Base-by-base conservation (phyloP, 768 basidiomycete genomes). In the Xerocomellus amylosporus region DNA sequence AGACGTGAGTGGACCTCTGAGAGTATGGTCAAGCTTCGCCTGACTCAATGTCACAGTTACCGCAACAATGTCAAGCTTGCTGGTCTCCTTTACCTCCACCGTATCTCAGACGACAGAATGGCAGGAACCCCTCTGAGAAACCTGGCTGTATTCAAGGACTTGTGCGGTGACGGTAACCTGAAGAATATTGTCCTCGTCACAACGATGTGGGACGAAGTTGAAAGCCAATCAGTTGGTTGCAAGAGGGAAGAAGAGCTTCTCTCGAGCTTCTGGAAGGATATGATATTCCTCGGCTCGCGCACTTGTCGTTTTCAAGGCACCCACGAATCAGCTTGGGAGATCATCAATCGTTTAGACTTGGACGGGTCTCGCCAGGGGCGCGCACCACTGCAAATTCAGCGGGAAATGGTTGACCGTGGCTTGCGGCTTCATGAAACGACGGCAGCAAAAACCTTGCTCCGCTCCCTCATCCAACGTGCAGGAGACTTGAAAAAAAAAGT, bases 181-280 rank as follows among this genome's bases (percentile, higher is more conserved):
- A 60, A 54, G 52, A 64, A 57, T 17, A 45, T 64, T 2, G 17
- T 60, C 40, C 54, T 63, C 17, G 62, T 64, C 28, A 60, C 61
- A 1, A 63, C 61, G 8, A 62, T 62, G 61, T 62, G 60, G 60
- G 60, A 62, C 14, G 46, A 60, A 24, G 37, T 53, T 2, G 33
- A 50, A 2, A 42, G 53, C 45, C 5, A 43, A 19, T 26, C 26
- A 4, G 30, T 52, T 34, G 61, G 54, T 37, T 31, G 20, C 2
- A 6, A 20, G 34, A 63, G 61, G 31, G 62, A 63, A 47, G 20
- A 41, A 15, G 49, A 63, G 1, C 62, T 63, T 19, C 34, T 31
- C 10, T 49, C 49, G 19, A 22, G 19, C 14, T 60, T 56, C 40
- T 63, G 62, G 61, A 44, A 51, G 28, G 43, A 30, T 17, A 64